These are phyloP conservation scores for Triticum urartu DNA, from an alignment of 176 grass and related monocot genomes.

Conservation along the genomic window DNA sequence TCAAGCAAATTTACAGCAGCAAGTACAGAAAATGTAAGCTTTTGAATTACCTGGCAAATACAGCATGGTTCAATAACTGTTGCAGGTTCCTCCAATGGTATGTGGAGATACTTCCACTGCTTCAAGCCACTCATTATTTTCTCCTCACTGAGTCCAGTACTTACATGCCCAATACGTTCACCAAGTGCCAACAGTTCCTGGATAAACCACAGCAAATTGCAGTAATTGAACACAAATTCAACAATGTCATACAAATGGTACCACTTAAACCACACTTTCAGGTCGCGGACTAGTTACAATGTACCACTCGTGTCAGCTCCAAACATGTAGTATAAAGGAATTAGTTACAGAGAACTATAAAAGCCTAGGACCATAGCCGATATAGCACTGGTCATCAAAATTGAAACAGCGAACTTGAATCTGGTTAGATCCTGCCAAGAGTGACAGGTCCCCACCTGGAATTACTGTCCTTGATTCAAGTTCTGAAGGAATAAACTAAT, in stretches of 20 bases:
- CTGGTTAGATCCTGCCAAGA: background rate
- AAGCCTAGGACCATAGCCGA: background rate
- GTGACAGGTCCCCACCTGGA: background rate
- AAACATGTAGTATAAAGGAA: background rate
- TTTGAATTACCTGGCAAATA: slow-evolving; percentile 67
- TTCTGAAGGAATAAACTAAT: background rate
- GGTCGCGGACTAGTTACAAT: background rate
- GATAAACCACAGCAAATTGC: background rate
- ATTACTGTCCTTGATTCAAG: background rate
- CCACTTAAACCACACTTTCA: background rate
- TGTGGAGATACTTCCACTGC: slow-evolving; percentile 46
- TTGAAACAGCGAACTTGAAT: background rate
- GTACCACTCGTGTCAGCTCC: background rate
- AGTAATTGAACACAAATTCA: slow-evolving; percentile 31
- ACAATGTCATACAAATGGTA: background rate
- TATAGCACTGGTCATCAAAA: background rate
- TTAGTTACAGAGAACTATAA: background rate
- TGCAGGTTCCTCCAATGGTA: slow-evolving; percentile 34
- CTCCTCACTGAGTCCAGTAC: slow-evolving; percentile 72
- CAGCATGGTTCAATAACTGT: slow-evolving; percentile 66
- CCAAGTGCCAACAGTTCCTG: slow-evolving; percentile 80
- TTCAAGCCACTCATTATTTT: slow-evolving; percentile 57
- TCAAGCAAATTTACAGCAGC: background rate
- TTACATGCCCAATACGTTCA: slow-evolving; percentile 80
- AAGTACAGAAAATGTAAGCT: background rate